Evolutionary conservation across 2,329 filamentous ascomycete species (phyloP).

Genomic region (Cryphonectria parasitica): DNA sequence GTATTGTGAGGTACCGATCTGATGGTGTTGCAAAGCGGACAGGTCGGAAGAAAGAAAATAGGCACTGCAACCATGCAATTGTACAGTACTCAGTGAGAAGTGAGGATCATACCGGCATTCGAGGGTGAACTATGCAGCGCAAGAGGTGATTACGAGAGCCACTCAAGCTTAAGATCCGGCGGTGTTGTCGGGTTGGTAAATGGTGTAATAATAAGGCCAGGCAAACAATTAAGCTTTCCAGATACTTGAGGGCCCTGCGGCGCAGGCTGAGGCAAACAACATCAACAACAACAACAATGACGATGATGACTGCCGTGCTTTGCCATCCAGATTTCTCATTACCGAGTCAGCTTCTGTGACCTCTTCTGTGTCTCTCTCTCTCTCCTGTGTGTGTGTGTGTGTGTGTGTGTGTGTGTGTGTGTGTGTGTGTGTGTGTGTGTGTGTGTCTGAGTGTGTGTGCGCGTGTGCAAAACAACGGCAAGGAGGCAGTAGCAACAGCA

Average conservation of each 20-base stretch:
- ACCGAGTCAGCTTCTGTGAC: background rate
- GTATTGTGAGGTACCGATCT: background rate
- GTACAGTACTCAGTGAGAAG: background rate
- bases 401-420: background rate
- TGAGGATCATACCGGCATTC: too few species aligned
- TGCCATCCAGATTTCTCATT: slow-evolving; percentile 2
- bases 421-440: background rate
- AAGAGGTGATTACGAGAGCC: background rate
- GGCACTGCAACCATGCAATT: background rate
- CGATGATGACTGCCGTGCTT: background rate
- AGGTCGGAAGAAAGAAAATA: background rate
- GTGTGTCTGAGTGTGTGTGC: too few species aligned
- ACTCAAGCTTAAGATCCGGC: background rate
- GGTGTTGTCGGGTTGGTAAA: background rate
- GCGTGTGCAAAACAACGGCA: background rate
- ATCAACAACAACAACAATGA: background rate
- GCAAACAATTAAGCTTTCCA: slow-evolving; percentile 9
- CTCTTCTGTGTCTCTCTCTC: background rate
- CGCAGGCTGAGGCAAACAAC: background rate
- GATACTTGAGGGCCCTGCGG: background rate
- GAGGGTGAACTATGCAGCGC: background rate
- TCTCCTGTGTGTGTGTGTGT: background rate
- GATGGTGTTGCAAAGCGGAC: background rate
- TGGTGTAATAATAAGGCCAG: background rate
- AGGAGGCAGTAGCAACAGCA: background rate